Percentiles rank a stretch among this genome's conserved stretches.
Conservation (phyloP, 179 eudicot species). For the Heliamphora ciliata region DNA sequence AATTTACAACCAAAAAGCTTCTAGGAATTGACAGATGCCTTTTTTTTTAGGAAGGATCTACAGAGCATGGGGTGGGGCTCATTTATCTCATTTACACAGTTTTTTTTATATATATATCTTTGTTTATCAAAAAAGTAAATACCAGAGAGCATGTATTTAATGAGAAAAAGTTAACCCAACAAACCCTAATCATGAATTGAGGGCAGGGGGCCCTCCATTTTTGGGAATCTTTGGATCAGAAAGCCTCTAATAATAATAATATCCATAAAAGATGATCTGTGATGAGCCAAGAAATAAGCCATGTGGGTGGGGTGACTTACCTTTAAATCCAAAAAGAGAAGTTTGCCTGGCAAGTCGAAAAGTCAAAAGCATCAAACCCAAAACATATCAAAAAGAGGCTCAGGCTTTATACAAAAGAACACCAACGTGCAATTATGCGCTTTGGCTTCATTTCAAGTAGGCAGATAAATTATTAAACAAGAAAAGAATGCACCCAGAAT, state of each 20-base stretch:
- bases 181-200: conserved; percentile 15
- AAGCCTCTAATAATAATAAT: neutral
- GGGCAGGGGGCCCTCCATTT: neutral
- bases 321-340: conserved; percentile 20
- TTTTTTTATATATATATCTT: neutral
- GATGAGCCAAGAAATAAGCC: conserved; percentile 15
- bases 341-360: conserved; percentile 7
- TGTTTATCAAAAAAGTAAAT: too few species aligned
- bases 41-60: conserved; percentile 6
- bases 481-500: too few species aligned
- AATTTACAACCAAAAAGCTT: conserved; percentile 7
- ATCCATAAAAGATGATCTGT: neutral
- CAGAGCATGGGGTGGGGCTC: neutral
- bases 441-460: too few species aligned
- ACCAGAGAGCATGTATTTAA: neutral
- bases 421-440: too few species aligned
- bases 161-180: conserved; percentile 10
- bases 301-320: conserved; percentile 17
- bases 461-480: too few species aligned
- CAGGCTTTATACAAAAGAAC: too few species aligned
- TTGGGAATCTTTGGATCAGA: neutral
- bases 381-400: neutral
- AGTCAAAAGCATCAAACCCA: conserved; percentile 15
- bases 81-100: neutral
- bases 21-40: conserved; percentile 9